Conservation (phyloP, 176 grass and related monocot species). For the Saccharum officinarum region DNA sequence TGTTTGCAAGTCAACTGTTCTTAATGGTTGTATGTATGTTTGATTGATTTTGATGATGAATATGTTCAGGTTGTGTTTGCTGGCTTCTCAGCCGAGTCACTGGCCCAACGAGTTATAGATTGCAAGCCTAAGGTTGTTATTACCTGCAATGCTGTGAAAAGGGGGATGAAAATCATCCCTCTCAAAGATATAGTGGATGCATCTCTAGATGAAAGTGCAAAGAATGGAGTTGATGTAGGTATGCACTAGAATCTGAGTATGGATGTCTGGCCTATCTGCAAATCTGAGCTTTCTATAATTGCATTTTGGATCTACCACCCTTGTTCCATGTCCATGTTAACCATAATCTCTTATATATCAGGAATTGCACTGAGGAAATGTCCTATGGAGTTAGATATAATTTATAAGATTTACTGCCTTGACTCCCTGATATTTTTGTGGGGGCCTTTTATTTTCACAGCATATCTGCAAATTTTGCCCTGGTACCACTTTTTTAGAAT, state of each 20-base stretch:
- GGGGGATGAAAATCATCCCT: conserved; percentile 68
- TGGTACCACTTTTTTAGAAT: background rate
- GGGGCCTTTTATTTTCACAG: background rate
- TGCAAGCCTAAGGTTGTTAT: conserved; percentile 93
- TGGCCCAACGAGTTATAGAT: conserved; percentile 84
- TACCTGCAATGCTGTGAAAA: conserved; percentile 93
- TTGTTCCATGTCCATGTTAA: background rate
- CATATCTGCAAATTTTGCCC: background rate
- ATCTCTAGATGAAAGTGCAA: conserved; percentile 61
- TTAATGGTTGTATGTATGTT: conserved; percentile 20
- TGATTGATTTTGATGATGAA: background rate
- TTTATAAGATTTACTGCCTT: background rate
- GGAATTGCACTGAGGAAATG: background rate
- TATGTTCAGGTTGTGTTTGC: conserved; percentile 88
- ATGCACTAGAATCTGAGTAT: conserved; percentile 26
- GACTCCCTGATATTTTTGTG: background rate
- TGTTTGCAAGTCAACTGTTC: background rate
- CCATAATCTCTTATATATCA: background rate
- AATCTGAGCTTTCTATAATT: background rate
- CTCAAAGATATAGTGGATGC: conserved; percentile 92
- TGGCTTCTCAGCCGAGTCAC: conserved; percentile 85
- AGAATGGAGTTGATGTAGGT: conserved; percentile 80
- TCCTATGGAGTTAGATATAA: background rate
- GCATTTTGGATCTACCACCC: background rate
- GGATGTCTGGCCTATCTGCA: background rate